phyloP scores from a whole-genome alignment of 2,329 filamentous ascomycete genomes.

The Penicillium sp. region DNA sequence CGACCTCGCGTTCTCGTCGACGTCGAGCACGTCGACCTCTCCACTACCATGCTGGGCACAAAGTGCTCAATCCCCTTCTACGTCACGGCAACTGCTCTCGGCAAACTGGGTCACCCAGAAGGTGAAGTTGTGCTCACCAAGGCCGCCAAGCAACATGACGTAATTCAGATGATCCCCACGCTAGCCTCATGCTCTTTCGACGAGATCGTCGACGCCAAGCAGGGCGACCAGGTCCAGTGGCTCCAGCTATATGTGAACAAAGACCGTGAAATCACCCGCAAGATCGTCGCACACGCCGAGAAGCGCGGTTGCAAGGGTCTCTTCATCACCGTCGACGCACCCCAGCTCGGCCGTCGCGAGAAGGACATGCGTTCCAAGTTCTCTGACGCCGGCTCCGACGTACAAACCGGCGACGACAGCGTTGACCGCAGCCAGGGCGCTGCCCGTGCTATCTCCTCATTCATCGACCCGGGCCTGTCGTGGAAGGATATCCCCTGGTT shows the following conservation, averaged over 20 bases:
- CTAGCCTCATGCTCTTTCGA: constrained; percentile 96
- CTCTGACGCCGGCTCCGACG: constrained; percentile 72
- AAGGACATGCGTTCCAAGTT: constrained; percentile 98
- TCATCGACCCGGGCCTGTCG: constrained; percentile 89
- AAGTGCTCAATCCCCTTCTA: constrained; percentile 86
- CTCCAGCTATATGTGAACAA: constrained; percentile 97
- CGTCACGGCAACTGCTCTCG: constrained; percentile 89
- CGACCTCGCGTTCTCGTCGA: constrained; percentile 82
- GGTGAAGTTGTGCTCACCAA: constrained; percentile 88
- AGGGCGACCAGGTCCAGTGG: constrained; percentile 85
- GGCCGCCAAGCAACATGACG: constrained; percentile 76
- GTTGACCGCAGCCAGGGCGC: constrained; percentile 89
- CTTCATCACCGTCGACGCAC: constrained; percentile 97
- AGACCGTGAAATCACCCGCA: constrained; percentile 81
- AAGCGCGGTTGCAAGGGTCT: constrained; percentile 85
- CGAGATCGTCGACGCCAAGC: constrained; percentile 82
- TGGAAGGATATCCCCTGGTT: constrained; percentile 98
- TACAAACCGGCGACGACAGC: constrained; percentile 63
- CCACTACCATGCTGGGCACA: constrained; percentile 88
- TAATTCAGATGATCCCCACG: constrained; percentile 98
- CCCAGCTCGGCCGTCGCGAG: constrained; percentile 87
- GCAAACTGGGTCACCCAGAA: constrained; percentile 89
- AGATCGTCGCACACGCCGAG: constrained; percentile 89
- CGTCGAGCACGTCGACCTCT: constrained; percentile 79
- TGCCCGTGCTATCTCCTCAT: constrained; percentile 87